These are phyloP conservation scores for Plasmodium cynomolgi DNA, from an alignment of 169 alveolate species.

Conservation along the genomic window DNA sequence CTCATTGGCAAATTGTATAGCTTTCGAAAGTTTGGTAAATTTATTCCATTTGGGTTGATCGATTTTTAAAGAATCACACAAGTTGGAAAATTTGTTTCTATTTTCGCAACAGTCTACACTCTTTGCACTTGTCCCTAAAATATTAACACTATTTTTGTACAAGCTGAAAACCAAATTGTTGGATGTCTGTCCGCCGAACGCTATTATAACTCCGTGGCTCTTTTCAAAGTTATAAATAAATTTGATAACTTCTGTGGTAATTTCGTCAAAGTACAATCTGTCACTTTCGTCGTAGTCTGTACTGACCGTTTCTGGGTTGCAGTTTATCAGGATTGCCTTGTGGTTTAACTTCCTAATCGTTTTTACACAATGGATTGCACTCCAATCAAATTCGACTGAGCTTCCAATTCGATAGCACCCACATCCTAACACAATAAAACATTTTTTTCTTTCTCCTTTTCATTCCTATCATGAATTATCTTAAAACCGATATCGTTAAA, in stretches of 20 bases:
- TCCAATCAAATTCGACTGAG: slow-evolving; percentile 93
- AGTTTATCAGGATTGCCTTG: slow-evolving; percentile 85
- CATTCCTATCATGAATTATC: slow-evolving; percentile 69
- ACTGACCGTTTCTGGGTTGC: slow-evolving; percentile 93
- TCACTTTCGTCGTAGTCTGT: slow-evolving; percentile 92
- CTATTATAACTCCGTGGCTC: slow-evolving; percentile 85
- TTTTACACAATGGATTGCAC: slow-evolving; percentile 88
- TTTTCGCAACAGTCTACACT: slow-evolving; percentile 90
- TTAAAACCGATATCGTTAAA: slow-evolving; percentile 59
- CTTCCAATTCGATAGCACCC: slow-evolving; percentile 91
- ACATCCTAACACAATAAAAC: slow-evolving; percentile 88
- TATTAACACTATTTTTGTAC: slow-evolving; percentile 78
- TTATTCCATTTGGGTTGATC: slow-evolving; percentile 93
- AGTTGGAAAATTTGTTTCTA: slow-evolving; percentile 87
- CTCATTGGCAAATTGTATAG: slow-evolving; percentile 80
- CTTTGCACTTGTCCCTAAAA: slow-evolving; percentile 90
- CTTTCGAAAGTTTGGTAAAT: slow-evolving; percentile 83
- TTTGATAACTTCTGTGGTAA: slow-evolving; percentile 83
- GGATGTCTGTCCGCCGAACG: slow-evolving; percentile 93
- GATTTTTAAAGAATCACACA: slow-evolving; percentile 88
- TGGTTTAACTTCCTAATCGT: slow-evolving; percentile 83
- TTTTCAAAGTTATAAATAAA: slow-evolving; percentile 83
- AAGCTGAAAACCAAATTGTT: slow-evolving; percentile 87
- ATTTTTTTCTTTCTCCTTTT: slow-evolving; percentile 29
- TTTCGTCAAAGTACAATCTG: slow-evolving; percentile 88